phyloP scores from a whole-genome alignment of 164 flowering plant genomes.

The Chloranthus sessilifolius region DNA sequence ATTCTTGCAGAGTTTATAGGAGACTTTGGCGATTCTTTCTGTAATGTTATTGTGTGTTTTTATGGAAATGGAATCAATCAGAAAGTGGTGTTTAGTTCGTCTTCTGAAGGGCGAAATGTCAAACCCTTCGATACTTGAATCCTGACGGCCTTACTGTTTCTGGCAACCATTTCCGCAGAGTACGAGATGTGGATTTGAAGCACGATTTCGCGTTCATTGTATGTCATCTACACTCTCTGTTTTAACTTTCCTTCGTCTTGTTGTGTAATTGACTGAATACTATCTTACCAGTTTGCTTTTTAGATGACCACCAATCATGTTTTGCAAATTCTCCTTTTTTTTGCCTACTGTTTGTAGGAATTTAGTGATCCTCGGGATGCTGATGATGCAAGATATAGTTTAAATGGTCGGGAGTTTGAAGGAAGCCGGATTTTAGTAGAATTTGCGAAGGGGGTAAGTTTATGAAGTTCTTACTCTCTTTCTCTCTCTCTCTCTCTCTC shows the following conservation, averaged over 20 bases:
- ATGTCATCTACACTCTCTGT: slow-evolving; percentile 29
- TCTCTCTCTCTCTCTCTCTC: too few relatives aligned
- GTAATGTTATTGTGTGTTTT: slow-evolving; percentile 82
- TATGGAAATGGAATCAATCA: slow-evolving; percentile 71
- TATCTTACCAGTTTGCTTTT: too few relatives aligned
- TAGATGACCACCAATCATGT: too few relatives aligned
- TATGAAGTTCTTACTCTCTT: too few relatives aligned
- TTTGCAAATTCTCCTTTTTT: slow-evolving; percentile 16
- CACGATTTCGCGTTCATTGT: slow-evolving; percentile 92
- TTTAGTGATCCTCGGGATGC: slow-evolving; percentile 96
- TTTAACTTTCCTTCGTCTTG: not conserved
- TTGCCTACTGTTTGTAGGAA: slow-evolving; percentile 38
- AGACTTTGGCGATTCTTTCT: slow-evolving; percentile 86
- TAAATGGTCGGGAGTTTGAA: slow-evolving; percentile 29
- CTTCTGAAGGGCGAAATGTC: slow-evolving; percentile 79
- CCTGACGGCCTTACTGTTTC: slow-evolving; percentile 97
- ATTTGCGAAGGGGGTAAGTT: slow-evolving; percentile 75
- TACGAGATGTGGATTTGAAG: slow-evolving; percentile 99
- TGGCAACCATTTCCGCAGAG: slow-evolving; percentile 97
- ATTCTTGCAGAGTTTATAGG: slow-evolving; percentile 67
- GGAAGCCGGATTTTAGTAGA: slow-evolving; percentile 88
- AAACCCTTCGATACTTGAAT: slow-evolving; percentile 60
- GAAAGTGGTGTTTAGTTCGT: slow-evolving; percentile 92
- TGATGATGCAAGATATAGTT: slow-evolving; percentile 69
- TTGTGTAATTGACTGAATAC: too few relatives aligned